Evolutionary conservation across 192 early-diverging fungal genomes (phyloP), one percentile per base, ranked within the genome.

Genomic region (Backusella australiensis): DNA sequence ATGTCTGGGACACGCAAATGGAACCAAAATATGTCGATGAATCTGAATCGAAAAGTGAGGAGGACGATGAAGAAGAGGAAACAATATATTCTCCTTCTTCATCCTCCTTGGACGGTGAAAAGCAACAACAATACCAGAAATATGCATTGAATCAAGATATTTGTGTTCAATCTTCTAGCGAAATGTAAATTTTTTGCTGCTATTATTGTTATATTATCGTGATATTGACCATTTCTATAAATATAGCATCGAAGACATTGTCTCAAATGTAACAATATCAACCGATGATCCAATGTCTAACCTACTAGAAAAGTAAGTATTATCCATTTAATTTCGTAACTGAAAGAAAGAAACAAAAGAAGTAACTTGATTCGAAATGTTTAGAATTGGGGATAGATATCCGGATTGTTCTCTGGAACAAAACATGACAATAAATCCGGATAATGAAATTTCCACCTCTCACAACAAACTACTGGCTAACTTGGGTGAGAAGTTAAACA

Each of bases 1-100:
- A 94, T 82, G 83, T 87, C 3, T 96, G 95, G 95, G 94, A 96
- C 70, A 83, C 85, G 11, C 82, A 88, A 41, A 75, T 93, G 52
- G 73, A 79, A 35, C 73, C 78, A n/a, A 56, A 74, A 29, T 63
- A 29, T 63, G 4, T 63, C 12, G 56, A 63, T 26, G 56, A 63
- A 29, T 17, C n/a, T 39, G 53, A 29, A 63, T 26, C 17, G 44
- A 23, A 23, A 72, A 46, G 26, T 29, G 46, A 72, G 8, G 72
- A 76, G 44, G 36, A 35, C 3, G 23, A 71, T 29, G 34, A 41
- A 49, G 42, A 32, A 12, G 39, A 39, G 32, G n/a, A 63, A 63
- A 63, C 56, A 63, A 63, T 63, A 14, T 63, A 63, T 29, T 63
- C 56, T 12, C 56, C 56, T 63, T 63, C 56, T 14, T 63, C 56